Evolutionary conservation across 805 yeast genomes (phyloP).

Genomic region (Saccharomycopsis fibuligera): DNA sequence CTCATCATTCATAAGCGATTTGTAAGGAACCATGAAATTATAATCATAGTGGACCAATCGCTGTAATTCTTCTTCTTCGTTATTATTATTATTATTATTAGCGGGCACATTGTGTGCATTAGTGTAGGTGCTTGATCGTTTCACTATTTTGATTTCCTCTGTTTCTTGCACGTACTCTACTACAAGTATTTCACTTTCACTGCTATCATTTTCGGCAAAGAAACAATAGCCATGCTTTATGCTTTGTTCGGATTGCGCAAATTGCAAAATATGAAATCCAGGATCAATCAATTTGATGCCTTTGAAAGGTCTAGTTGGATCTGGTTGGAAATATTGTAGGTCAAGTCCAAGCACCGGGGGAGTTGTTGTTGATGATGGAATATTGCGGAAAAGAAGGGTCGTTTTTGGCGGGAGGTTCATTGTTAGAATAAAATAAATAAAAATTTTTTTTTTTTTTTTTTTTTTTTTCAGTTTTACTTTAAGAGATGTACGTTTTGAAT

Average conservation of each 20-base stretch:
- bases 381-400: no score
- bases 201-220: background rate
- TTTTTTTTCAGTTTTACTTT: no score
- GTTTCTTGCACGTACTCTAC: background rate
- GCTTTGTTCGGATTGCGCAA: constrained; percentile 25
- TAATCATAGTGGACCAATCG: no score
- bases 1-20: background rate
- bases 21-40: constrained; percentile 1
- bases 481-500: no score
- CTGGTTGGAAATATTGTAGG: constrained; percentile 42
- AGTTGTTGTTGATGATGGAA: background rate
- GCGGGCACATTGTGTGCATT: no score
- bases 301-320: constrained; percentile 30
- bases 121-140: background rate
- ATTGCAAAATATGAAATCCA: constrained; percentile 53
- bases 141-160: background rate
- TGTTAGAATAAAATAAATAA: no score
- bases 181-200: background rate
- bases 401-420: no score
- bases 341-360: constrained; percentile 39
- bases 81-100: no score
- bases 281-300: constrained; percentile 47
- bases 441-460: no score
- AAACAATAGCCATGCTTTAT: constrained; percentile 7
- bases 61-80: no score